A percentile compares a stretch with the other conserved stretches of the same genome.
Evolutionary conservation across 2,329 filamentous ascomycete species (phyloP).

Genomic region (Sporothrix protearum): DNA sequence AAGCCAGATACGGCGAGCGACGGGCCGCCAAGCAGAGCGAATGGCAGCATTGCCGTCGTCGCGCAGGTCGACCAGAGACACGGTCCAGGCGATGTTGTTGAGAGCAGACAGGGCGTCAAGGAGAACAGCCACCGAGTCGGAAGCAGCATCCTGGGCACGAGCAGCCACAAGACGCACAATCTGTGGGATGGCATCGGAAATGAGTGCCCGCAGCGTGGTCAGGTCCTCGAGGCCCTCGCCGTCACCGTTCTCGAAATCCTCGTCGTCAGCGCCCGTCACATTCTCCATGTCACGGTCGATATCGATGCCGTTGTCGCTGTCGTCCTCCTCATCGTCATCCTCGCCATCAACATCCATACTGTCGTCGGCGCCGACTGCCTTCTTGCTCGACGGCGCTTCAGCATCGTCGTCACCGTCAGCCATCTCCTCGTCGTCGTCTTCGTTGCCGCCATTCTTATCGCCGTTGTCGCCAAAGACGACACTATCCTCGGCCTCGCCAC

Average conservation of each 20-base stretch:
- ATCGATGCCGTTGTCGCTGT: constrained; percentile 24
- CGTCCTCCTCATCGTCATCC: constrained; percentile 34
- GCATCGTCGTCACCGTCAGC: constrained; percentile 46
- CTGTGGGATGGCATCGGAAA: constrained; percentile 46
- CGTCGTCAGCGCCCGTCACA: constrained; percentile 50
- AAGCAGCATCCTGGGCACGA: constrained; percentile 35
- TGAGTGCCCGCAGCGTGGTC: constrained; percentile 50
- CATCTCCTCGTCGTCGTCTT: constrained; percentile 54
- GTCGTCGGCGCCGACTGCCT: constrained; percentile 34
- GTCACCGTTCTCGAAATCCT: constrained; percentile 41
- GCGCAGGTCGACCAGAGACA: constrained; percentile 58
- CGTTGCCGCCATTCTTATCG: constrained; percentile 32
- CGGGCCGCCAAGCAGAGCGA: constrained; percentile 51
- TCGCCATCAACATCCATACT: constrained; percentile 34
- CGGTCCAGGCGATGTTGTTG: constrained; percentile 66
- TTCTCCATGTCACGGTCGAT: constrained; percentile 58
- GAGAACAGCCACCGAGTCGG: constrained; percentile 47
- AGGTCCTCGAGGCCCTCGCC: constrained; percentile 49
- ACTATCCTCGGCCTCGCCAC: constrained; percentile 37
- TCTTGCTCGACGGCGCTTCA: constrained; percentile 33
- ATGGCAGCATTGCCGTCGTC: constrained; percentile 52
- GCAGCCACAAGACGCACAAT: constrained; percentile 48
- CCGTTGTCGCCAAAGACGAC: constrained; percentile 37
- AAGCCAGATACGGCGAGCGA: constrained; percentile 56
- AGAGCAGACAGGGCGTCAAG: constrained; percentile 56